Percentiles rank a stretch among this genome's conserved stretches.
phyloP scores from a whole-genome alignment of 2,329 filamentous ascomycete species.

The Cercospora beticola region DNA sequence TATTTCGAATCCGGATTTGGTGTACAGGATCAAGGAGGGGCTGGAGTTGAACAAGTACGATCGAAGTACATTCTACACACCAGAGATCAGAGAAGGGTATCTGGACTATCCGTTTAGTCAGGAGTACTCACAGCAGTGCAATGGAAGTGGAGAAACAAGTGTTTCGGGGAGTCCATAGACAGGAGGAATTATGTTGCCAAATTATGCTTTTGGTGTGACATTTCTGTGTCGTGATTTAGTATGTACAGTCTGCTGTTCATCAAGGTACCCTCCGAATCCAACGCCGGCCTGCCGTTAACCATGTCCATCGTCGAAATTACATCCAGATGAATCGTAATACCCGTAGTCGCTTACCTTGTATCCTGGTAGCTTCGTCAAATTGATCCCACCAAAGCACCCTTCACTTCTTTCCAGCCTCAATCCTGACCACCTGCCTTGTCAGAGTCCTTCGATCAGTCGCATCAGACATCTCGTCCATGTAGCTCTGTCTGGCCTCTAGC shows the following conservation, averaged over 20 bases:
- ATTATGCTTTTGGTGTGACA: background rate
- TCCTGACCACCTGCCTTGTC: background rate
- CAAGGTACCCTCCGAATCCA: background rate
- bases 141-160: background rate
- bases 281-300: background rate
- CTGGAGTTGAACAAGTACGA: constrained; percentile 44
- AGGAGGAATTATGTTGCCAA: background rate
- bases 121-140: constrained; percentile 26
- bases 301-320: background rate
- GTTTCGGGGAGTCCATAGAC: background rate
- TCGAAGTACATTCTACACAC: constrained; percentile 48
- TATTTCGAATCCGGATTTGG: constrained; percentile 51
- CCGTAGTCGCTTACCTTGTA: background rate
- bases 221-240: background rate
- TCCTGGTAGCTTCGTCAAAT: background rate
- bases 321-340: background rate
- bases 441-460: background rate
- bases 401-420: background rate
- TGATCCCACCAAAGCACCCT: background rate
- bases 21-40: constrained; percentile 20
- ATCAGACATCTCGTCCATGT: background rate
- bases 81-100: constrained; percentile 42
- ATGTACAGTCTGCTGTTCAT: background rate
- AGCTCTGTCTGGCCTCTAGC: background rate
- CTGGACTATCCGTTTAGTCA: constrained; percentile 43